Evolutionary conservation across 164 flowering plant genomes (phyloP), one percentile per base, ranked within the genome.

Genomic region (Dillenia suffruticosa): DNA sequence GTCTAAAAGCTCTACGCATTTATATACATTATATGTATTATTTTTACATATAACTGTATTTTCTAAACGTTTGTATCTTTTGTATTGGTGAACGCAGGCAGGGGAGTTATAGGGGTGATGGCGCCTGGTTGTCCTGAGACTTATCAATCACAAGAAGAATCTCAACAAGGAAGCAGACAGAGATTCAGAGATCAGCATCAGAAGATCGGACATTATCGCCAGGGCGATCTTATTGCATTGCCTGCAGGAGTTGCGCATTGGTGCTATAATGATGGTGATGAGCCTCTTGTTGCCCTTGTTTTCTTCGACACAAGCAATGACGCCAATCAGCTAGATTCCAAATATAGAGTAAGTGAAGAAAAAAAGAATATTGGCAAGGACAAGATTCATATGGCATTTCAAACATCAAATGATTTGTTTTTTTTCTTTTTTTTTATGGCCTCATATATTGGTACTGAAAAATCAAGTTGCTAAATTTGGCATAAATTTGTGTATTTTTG

Each of bases 71-170:
- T 51, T 51, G 7, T 51, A 6, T 12, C 17, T 51, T 51, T 3
- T 13, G 53, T 2, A 51, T n/a, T 2, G 11, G 17, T 22, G 44
- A 32, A 10, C 57, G 26, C 79, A 82, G 92, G 92, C n/a, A 72
- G 72, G 63, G 87, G 87, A 19, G 12, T 70, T 10, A 5, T 43
- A 0, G 86, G 91, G 44, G 60, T 48, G 2, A 24, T 60, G 12
- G 16, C 78, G n/a, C 84, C 91, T 5, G 94, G 94, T 11, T 88
- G 94, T 57, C 78, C 91, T 0, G 86, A 86, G 61, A 76, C 94
- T 0, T 87, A 13, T 70, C 79, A 87, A 53, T 66, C 75, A 48
- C 44, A 59, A 13, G 73, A 70, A 51, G 65, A 68, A 56, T 22
- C 54, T 10, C 58, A 56, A 32, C 50, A 64, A 46, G 24, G 49